Percentiles rank a stretch among this genome's conserved stretches.
Evolutionary conservation across 176 grass and related monocot genomes (phyloP).

Genomic region (Juncus inflexus): DNA sequence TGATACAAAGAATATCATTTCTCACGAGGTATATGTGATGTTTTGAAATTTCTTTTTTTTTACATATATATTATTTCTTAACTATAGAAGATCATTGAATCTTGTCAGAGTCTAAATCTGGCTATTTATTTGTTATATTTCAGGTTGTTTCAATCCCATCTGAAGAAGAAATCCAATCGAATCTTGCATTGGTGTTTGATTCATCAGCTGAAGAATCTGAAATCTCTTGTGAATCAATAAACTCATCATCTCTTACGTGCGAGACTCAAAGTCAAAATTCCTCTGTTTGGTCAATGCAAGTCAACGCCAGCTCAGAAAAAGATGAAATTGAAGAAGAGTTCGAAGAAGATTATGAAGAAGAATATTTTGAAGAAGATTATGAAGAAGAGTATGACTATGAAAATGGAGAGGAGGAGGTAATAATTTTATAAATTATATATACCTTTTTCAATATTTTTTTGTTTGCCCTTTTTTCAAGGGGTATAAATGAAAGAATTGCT

Average conservation of each 20-base stretch:
- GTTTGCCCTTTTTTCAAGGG: neutral
- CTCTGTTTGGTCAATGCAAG: constrained; percentile 26
- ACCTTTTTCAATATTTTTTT: neutral
- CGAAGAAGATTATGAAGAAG: neutral
- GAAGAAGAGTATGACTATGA: neutral
- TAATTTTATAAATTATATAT: neutral
- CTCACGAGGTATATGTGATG: constrained; percentile 1
- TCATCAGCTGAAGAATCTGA: constrained; percentile 5
- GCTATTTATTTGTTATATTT: neutral
- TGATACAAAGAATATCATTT: neutral
- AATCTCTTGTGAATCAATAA: neutral
- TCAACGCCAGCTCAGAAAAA: constrained; percentile 20
- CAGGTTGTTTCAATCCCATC: neutral
- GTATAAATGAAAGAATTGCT: too few relatives aligned
- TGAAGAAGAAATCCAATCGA: constrained; percentile 4
- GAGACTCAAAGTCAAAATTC: neutral
- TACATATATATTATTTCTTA: neutral
- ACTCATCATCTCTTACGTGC: neutral
- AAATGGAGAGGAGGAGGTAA: neutral
- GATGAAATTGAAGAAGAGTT: constrained; percentile 6
- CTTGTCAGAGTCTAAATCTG: neutral
- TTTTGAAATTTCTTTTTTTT: neutral
- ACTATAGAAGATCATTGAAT: neutral
- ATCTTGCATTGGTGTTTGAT: constrained; percentile 8
- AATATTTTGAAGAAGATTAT: neutral